These are phyloP conservation scores for Vachellia pachyceras DNA, from an alignment of 306 rosid species.

Conservation along the genomic window DNA sequence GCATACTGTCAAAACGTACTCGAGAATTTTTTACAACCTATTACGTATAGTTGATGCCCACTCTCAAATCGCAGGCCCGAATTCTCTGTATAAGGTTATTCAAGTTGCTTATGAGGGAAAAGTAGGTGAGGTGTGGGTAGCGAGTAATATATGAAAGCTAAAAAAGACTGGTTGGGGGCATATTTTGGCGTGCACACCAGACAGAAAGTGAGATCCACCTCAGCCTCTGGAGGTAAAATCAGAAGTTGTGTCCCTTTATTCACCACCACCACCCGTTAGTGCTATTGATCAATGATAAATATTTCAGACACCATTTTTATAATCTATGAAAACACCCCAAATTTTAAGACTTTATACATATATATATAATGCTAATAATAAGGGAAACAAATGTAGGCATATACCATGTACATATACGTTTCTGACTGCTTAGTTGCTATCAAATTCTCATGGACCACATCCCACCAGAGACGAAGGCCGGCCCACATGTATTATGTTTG, in stretches of 20 bases:
- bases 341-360: not conserved
- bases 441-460: slow-evolving; percentile 23
- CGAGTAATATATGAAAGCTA: not conserved
- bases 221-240: slow-evolving; percentile 13
- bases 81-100: not conserved
- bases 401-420: not conserved
- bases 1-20: not conserved
- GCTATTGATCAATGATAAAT: slow-evolving; percentile 23
- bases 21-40: no score
- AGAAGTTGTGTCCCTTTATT: slow-evolving; percentile 32
- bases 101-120: not conserved
- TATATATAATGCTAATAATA: not conserved
- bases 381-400: slow-evolving; percentile 1
- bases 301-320: not conserved
- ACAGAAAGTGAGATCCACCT: slow-evolving; percentile 51
- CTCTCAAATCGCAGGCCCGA: not conserved
- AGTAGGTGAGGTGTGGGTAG: not conserved
- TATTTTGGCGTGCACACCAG: slow-evolving; percentile 41
- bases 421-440: slow-evolving; percentile 7
- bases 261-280: slow-evolving; percentile 31
- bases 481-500: not conserved
- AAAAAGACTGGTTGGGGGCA: slow-evolving; percentile 23
- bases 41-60: no score
- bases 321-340: not conserved
- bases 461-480: not conserved